Percentiles rank a stretch among this genome's conserved stretches.
These are phyloP conservation scores for Periglandula ipomoeae DNA, from an alignment of 2,329 filamentous ascomycete species.

Conservation along the genomic window DNA sequence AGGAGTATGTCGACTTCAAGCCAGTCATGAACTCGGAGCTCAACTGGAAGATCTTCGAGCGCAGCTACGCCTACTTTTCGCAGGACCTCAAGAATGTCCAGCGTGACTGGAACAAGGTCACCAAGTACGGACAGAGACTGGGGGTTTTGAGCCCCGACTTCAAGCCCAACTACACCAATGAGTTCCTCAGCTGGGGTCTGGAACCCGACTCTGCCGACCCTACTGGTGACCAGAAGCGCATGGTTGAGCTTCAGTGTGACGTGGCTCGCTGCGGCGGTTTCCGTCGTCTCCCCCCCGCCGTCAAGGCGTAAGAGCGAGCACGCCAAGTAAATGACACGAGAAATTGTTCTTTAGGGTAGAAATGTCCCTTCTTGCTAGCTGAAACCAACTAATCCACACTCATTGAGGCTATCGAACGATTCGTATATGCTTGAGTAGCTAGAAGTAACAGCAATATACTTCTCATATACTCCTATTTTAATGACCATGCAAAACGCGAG, in stretches of 20 bases:
- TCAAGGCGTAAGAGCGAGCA: conserved; percentile 5
- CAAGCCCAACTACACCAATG: conserved; percentile 65
- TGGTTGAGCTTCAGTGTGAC: conserved; percentile 58
- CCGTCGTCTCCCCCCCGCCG: conserved; percentile 30
- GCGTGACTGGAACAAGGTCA: conserved; percentile 72
- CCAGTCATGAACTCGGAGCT: conserved; percentile 57
- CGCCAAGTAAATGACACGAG: no score
- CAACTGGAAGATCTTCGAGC: conserved; percentile 73
- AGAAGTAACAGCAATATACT: not conserved
- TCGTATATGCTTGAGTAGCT: not conserved
- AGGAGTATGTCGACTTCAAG: conserved; percentile 64
- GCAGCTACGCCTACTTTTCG: conserved; percentile 69
- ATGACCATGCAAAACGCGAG: no score
- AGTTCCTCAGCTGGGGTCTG: conserved; percentile 57
- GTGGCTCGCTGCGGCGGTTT: conserved; percentile 59
- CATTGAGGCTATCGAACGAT: not conserved
- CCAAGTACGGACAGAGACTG: conserved; percentile 64
- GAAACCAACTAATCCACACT: not conserved
- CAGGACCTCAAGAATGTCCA: conserved; percentile 64
- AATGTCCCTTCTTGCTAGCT: not conserved
- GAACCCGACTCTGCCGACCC: conserved; percentile 59
- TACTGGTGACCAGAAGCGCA: conserved; percentile 63
- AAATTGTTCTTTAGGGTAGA: no score
- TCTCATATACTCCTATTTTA: not conserved
- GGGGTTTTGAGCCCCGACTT: conserved; percentile 57